Evolutionary conservation across 2,329 filamentous ascomycete genomes (phyloP).

Genomic region (Didymella glomerata): DNA sequence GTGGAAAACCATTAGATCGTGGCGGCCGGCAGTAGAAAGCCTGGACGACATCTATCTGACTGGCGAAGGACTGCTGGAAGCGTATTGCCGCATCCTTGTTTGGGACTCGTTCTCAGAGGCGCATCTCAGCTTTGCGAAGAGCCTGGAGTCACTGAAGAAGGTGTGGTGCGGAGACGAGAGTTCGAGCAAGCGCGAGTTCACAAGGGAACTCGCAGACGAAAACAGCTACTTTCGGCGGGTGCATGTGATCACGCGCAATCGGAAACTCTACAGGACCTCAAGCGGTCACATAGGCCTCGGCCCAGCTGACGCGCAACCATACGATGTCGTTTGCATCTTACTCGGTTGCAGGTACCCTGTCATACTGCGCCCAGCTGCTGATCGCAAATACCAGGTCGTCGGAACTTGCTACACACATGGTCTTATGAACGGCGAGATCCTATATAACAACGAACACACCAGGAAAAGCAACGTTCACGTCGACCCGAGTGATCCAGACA

Average conservation of each 20-base stretch:
- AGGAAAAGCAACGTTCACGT: not conserved
- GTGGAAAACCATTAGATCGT: not conserved
- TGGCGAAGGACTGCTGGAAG: not conserved
- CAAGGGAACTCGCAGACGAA: not conserved
- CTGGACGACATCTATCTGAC: not conserved
- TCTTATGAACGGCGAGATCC: not conserved
- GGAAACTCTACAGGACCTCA: not conserved
- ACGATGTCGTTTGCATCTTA: not conserved
- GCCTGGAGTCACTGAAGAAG: not conserved
- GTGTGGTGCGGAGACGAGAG: not conserved
- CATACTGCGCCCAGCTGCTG: not conserved
- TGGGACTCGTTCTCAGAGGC: not conserved
- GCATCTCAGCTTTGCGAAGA: not conserved
- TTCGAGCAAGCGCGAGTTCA: not conserved
- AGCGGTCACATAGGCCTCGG: not conserved
- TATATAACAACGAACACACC: not conserved
- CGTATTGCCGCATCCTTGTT: not conserved
- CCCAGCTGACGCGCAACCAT: not conserved
- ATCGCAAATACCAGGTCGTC: not conserved
- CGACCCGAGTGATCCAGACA: not conserved
- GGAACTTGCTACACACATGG: constrained; percentile 1
- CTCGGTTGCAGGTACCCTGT: not conserved
- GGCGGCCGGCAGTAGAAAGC: not conserved
- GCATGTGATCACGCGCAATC: not conserved
- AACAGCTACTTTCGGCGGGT: not conserved